Conservation (phyloP, 352 stramenopile genomes). For the Pythium vanterpoolii region DNA sequence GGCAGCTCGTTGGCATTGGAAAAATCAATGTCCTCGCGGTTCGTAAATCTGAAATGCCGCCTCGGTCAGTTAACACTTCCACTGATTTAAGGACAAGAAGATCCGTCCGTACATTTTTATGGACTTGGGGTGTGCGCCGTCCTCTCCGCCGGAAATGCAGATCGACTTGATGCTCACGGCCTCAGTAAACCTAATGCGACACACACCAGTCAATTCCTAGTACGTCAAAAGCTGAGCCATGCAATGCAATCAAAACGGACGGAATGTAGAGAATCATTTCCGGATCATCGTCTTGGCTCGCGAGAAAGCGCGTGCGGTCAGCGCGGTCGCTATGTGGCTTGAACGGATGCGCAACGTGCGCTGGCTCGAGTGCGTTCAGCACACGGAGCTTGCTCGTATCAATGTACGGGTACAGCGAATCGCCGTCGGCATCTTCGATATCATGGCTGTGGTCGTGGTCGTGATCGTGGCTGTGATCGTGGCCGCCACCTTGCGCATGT, state of each 20-base stretch:
- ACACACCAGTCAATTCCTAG: neutral
- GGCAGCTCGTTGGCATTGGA: conserved; percentile 74
- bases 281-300: conserved; percentile 79
- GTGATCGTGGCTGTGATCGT: conserved; percentile 57
- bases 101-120: conserved; percentile 66
- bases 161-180: conserved; percentile 88
- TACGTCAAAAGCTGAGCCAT: neutral
- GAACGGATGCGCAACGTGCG: conserved; percentile 66
- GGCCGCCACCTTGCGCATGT: conserved; percentile 38
- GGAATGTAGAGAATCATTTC: conserved; percentile 85
- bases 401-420: conserved; percentile 82
- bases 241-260: conserved; percentile 19
- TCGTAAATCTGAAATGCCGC: conserved; percentile 48
- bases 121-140: conserved; percentile 75
- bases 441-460: conserved; percentile 60
- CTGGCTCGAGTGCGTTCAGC: conserved; percentile 68
- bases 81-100: neutral
- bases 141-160: conserved; percentile 74
- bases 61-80: neutral
- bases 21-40: conserved; percentile 87
- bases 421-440: conserved; percentile 64
- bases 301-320: conserved; percentile 58
- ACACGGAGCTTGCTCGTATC: conserved; percentile 85
- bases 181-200: conserved; percentile 63
- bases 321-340: conserved; percentile 78